A percentile compares a stretch with the other conserved stretches of the same genome.
Conservation (phyloP, 148 eudicot genomes). For the Chenopodium berlandieri region DNA sequence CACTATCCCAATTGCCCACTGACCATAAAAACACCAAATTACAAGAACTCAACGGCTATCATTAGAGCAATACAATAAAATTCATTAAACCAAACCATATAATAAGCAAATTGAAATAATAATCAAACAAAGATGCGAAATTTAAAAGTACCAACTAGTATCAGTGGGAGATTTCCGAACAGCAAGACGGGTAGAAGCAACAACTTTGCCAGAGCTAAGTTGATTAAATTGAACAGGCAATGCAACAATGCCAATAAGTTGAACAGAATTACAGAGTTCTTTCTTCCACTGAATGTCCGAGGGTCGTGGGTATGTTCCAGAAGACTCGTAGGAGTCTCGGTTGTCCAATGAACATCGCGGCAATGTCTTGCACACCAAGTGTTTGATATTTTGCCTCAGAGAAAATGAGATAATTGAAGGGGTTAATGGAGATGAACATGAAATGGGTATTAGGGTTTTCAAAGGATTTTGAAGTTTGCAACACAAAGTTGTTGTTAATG, state of each 20-base stretch:
- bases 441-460: slow-evolving; percentile 16
- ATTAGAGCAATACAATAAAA: too few species aligned
- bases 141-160: slow-evolving; percentile 46
- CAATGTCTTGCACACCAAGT: slow-evolving; percentile 32
- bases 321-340: slow-evolving; percentile 21
- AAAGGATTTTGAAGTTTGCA: slow-evolving; percentile 10
- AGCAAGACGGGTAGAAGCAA: slow-evolving; percentile 71
- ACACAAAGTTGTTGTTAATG: slow-evolving; percentile 10
- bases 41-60: background rate
- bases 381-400: slow-evolving; percentile 35
- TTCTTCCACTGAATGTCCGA: slow-evolving; percentile 76
- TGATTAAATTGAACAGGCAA: slow-evolving; percentile 57
- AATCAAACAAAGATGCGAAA: background rate
- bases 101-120: background rate
- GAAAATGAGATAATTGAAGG: slow-evolving; percentile 13
- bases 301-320: slow-evolving; percentile 43
- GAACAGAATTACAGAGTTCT: slow-evolving; percentile 68
- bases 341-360: slow-evolving; percentile 38
- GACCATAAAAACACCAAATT: too few species aligned
- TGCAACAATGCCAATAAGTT: slow-evolving; percentile 66
- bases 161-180: slow-evolving; percentile 59
- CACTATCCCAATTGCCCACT: background rate
- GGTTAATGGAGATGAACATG: background rate
- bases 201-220: slow-evolving; percentile 60
- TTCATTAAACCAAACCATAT: background rate